Evolutionary conservation across 805 yeast genomes (phyloP).

Genomic region (Monosporozyma unispora): DNA sequence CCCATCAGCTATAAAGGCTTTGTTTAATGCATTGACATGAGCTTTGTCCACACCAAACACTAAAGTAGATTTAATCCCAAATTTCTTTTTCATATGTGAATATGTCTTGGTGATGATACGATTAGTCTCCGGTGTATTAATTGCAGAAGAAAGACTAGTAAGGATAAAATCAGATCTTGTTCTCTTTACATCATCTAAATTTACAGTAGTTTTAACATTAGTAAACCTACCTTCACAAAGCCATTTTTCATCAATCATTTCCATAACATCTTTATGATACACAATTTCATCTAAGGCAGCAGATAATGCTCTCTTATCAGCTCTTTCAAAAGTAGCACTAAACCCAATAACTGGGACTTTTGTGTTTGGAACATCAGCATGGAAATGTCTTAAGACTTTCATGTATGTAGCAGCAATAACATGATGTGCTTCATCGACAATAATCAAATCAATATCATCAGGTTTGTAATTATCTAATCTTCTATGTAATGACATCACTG

Average conservation of each 20-base stretch:
- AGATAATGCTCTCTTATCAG: constrained; percentile 56
- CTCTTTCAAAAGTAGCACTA: constrained; percentile 76
- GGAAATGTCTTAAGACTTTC: constrained; percentile 50
- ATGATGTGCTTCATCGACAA: constrained; percentile 91
- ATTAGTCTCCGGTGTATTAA: constrained; percentile 48
- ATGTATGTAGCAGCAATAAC: constrained; percentile 65
- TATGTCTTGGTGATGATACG: constrained; percentile 47
- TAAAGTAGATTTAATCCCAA: constrained; percentile 47
- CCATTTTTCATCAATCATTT: constrained; percentile 62
- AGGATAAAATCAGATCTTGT: constrained; percentile 51
- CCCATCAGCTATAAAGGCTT: constrained; percentile 47
- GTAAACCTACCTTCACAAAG: constrained; percentile 62
- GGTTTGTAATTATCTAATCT: constrained; percentile 47
- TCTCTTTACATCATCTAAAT: constrained; percentile 31
- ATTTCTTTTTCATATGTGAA: constrained; percentile 34
- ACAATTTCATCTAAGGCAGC: constrained; percentile 63
- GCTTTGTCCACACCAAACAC: constrained; percentile 68
- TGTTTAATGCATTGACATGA: constrained; percentile 51
- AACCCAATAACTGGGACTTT: constrained; percentile 64
- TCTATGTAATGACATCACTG: constrained; percentile 57
- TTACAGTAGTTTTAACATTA: constrained; percentile 41
- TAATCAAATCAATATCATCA: constrained; percentile 49
- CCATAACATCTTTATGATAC: constrained; percentile 53
- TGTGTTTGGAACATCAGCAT: constrained; percentile 34
- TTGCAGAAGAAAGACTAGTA: constrained; percentile 41